Conservation (phyloP, 176 grass and related monocot species). For the Rhynchospora pubera region DNA sequence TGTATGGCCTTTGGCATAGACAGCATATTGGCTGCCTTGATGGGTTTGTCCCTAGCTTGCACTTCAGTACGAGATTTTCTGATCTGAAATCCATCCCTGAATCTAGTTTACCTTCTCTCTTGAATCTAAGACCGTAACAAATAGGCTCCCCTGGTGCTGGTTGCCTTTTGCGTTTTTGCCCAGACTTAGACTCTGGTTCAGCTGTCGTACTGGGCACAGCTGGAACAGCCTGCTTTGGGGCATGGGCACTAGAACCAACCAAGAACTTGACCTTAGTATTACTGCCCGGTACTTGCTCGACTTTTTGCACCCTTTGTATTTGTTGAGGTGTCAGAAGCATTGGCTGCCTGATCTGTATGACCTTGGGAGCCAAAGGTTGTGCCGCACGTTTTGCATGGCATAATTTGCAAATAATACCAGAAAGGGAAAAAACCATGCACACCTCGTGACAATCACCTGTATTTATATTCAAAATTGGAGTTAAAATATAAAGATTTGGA, state of each 20-base stretch:
- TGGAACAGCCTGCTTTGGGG: conserved; percentile 2
- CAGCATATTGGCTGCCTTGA: conserved; percentile 51
- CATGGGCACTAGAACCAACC: background rate
- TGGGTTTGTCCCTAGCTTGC: conserved; percentile 39
- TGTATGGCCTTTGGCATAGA: conserved; percentile 65
- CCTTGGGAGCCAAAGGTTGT: background rate
- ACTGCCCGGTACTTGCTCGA: background rate
- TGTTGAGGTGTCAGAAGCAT: conserved; percentile 18
- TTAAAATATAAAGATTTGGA: conserved; percentile 13
- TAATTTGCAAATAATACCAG: conserved; percentile 54
- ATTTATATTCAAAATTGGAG: conserved; percentile 33
- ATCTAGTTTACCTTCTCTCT: conserved; percentile 39
- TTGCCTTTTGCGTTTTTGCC: conserved; percentile 40
- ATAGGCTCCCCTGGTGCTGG: conserved; percentile 44
- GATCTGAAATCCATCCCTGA: conserved; percentile 52
- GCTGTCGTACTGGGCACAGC: conserved; percentile 19
- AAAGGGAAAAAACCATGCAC: conserved; percentile 40
- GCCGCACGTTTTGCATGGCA: conserved; percentile 26
- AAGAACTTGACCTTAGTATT: conserved; percentile 11
- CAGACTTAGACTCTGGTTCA: conserved; percentile 34
- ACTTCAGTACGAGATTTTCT: conserved; percentile 70
- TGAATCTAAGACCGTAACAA: conserved; percentile 87
- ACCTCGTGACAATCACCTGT: conserved; percentile 81
- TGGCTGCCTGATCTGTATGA: conserved; percentile 7
- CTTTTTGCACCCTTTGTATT: conserved; percentile 15